Conservation (phyloP, 345 rosid genomes). For the Eutrema yunnanense region DNA sequence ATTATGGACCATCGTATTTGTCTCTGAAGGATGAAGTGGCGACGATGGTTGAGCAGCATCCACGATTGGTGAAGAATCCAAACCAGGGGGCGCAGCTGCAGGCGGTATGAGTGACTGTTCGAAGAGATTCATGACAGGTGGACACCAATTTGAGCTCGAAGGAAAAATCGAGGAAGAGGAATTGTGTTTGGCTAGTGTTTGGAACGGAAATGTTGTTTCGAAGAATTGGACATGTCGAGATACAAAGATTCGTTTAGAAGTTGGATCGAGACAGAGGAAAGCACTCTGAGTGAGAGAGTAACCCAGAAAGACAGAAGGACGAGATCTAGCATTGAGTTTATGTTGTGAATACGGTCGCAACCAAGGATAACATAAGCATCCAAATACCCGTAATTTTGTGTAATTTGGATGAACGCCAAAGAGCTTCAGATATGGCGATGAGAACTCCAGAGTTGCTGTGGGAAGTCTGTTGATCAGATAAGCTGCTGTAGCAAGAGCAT, state of each 20-base stretch:
- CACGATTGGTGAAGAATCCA: not conserved
- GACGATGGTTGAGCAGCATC: too few species aligned
- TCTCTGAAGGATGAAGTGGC: too few species aligned
- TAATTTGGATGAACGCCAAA: not conserved
- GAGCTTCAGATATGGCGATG: not conserved
- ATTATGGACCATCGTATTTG: too few species aligned
- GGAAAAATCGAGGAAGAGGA: not conserved
- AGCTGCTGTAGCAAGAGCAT: not conserved
- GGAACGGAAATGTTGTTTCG: not conserved
- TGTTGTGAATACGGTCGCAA: not conserved
- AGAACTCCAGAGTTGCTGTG: not conserved
- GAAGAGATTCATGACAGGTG: not conserved
- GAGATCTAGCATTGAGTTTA: not conserved
- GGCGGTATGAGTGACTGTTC: not conserved
- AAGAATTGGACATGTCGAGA: not conserved
- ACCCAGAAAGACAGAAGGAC: not conserved
- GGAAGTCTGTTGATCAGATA: not conserved
- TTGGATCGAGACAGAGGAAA: not conserved
- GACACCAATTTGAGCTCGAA: not conserved
- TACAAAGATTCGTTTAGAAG: not conserved
- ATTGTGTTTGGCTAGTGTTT: not conserved
- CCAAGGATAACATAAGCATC: not conserved
- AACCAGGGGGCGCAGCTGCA: not conserved
- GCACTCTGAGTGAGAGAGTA: not conserved
- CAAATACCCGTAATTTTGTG: not conserved